Evolutionary conservation across 116 monocot species (phyloP).

Genomic region (Iris pallida): DNA sequence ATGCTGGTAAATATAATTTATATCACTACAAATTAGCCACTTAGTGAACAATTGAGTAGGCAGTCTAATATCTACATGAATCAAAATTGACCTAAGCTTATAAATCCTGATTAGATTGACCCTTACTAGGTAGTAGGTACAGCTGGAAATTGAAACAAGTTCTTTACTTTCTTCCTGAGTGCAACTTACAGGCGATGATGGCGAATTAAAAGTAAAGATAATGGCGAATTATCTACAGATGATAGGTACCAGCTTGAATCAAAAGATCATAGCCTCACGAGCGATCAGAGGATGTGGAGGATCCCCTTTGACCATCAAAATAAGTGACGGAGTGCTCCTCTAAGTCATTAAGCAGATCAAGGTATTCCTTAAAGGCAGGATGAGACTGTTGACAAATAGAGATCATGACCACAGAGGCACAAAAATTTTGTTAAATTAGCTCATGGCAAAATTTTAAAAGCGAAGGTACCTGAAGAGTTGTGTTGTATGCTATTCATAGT

Average conservation of each 20-base stretch:
- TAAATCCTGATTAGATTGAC: too few relatives aligned
- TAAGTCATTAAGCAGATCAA: constrained; percentile 68
- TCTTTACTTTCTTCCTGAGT: too few relatives aligned
- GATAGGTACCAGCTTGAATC: neutral
- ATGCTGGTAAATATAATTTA: too few relatives aligned
- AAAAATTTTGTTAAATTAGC: neutral
- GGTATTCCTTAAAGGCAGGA: constrained; percentile 76
- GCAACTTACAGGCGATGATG: too few relatives aligned
- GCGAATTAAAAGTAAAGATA: too few relatives aligned
- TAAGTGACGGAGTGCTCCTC: constrained; percentile 61
- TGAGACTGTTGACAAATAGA: constrained; percentile 58
- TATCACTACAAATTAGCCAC: too few relatives aligned
- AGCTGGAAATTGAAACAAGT: too few relatives aligned
- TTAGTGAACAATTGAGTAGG: too few relatives aligned
- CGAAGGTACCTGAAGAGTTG: constrained; percentile 65
- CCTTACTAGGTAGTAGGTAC: too few relatives aligned
- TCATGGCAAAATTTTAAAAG: neutral
- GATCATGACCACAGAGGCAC: neutral
- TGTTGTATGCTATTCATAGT: constrained; percentile 87
- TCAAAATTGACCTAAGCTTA: too few relatives aligned
- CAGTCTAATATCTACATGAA: too few relatives aligned
- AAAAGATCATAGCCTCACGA: neutral
- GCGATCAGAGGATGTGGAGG: neutral
- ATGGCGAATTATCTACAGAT: neutral
- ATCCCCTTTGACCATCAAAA: constrained; percentile 18